phyloP scores from a whole-genome alignment of 441 rosid genomes.

The Cnidoscolus chayamansa region DNA sequence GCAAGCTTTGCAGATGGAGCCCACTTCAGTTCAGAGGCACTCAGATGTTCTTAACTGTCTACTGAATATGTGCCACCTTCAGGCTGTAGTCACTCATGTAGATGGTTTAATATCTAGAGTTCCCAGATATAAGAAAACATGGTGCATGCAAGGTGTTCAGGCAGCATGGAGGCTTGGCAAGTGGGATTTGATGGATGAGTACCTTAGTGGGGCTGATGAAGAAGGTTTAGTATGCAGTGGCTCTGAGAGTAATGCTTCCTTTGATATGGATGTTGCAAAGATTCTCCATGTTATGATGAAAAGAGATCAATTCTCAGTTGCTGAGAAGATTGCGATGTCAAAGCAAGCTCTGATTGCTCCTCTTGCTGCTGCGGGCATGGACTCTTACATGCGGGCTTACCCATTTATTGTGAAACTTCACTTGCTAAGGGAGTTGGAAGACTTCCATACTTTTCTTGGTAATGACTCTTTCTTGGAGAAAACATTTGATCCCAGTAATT shows the following conservation, averaged over 20 bases:
- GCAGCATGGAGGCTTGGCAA: slow-evolving; percentile 99
- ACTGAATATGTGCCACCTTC: slow-evolving; percentile 97
- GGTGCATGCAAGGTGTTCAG: slow-evolving; percentile 99
- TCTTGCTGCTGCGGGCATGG: slow-evolving; percentile 99
- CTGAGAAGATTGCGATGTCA: slow-evolving; percentile 78
- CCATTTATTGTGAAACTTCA: slow-evolving; percentile 96
- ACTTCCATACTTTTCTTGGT: slow-evolving; percentile 66
- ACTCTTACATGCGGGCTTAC: slow-evolving; percentile 89
- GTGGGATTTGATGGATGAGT: slow-evolving; percentile 99
- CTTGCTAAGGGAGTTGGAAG: slow-evolving; percentile 84
- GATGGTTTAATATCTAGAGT: slow-evolving; percentile 94
- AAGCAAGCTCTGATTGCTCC: slow-evolving; percentile 98
- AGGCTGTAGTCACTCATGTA: slow-evolving; percentile 97
- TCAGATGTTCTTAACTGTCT: slow-evolving; percentile 95
- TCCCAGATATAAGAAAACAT: slow-evolving; percentile 90
- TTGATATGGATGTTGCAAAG: slow-evolving; percentile 97
- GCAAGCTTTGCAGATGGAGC: slow-evolving; percentile 98
- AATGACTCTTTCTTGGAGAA: slow-evolving; percentile 87
- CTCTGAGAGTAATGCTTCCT: slow-evolving; percentile 94
- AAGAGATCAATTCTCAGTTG: slow-evolving; percentile 79
- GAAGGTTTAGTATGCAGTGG: slow-evolving; percentile 89
- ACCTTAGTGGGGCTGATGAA: slow-evolving; percentile 82
- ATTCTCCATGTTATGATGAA: slow-evolving; percentile 94
- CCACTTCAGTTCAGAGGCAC: slow-evolving; percentile 89
- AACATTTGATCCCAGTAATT: slow-evolving; percentile 56